phyloP scores from a whole-genome alignment of 1,284 basidiomycete genomes.

The Ustilago tritici region DNA sequence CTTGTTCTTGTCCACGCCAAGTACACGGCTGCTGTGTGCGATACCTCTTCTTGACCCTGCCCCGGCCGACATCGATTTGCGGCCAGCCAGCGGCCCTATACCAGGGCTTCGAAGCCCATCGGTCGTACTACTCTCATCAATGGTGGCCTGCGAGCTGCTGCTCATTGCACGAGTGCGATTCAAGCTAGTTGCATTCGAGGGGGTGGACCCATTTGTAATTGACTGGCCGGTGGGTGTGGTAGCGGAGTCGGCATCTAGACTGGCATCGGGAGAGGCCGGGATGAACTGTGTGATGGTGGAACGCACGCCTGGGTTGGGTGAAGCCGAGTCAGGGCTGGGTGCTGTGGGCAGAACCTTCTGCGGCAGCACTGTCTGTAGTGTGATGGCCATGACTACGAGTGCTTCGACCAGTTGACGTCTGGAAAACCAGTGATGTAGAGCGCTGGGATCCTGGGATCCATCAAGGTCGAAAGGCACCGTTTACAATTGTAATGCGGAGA shows the following conservation, averaged over 20 bases:
- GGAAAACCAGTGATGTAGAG: neutral
- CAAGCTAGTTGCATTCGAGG: neutral
- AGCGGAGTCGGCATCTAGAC: slow-evolving; percentile 5
- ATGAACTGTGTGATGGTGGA: slow-evolving; percentile 49
- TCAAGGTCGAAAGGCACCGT: neutral
- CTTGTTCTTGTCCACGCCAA: slow-evolving; percentile 30
- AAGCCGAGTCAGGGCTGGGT: slow-evolving; percentile 36
- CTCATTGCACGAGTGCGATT: slow-evolving; percentile 9
- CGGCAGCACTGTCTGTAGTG: slow-evolving; percentile 39
- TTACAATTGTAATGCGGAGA: neutral
- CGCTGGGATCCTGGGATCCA: neutral
- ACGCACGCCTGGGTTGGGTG: slow-evolving; percentile 43
- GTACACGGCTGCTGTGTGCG: slow-evolving; percentile 40
- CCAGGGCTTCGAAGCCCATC: slow-evolving; percentile 8
- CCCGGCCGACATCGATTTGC: slow-evolving; percentile 38
- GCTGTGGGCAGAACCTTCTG: slow-evolving; percentile 40
- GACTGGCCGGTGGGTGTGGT: neutral
- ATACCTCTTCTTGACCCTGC: slow-evolving; percentile 35
- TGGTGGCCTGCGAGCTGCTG: slow-evolving; percentile 11
- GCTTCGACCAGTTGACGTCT: neutral
- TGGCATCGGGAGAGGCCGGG: slow-evolving; percentile 37
- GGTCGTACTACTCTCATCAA: neutral
- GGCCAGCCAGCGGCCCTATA: neutral
- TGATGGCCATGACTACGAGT: slow-evolving; percentile 29
- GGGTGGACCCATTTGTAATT: neutral